A percentile compares a stretch with the other conserved stretches of the same genome.
Evolutionary conservation across 164 flowering plant genomes (phyloP).

Genomic region (Tinospora cordifolia): DNA sequence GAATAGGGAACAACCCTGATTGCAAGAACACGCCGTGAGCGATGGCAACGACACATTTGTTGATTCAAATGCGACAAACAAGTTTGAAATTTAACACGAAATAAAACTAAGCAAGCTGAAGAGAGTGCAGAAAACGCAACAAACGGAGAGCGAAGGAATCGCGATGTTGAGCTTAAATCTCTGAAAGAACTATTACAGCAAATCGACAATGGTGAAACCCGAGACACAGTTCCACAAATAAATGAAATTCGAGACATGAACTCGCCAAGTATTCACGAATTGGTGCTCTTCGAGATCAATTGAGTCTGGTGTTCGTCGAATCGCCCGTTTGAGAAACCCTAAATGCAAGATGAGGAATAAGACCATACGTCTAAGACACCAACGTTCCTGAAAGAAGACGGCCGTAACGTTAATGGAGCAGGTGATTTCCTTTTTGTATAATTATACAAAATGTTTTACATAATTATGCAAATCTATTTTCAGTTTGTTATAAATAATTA

Average conservation of each 20-base stretch:
- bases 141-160: background rate
- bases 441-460: too few species aligned
- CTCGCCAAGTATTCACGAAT: background rate
- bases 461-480: too few species aligned
- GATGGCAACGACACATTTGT: too few species aligned
- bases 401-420: too few species aligned
- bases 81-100: background rate
- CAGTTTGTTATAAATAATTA: too few species aligned
- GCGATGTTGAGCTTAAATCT: slow-evolving; percentile 2
- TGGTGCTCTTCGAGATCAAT: background rate
- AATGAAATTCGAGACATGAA: slow-evolving; percentile 12
- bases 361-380: too few species aligned
- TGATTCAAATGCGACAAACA: background rate
- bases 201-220: background rate
- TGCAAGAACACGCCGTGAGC: background rate
- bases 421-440: too few species aligned
- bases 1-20: background rate
- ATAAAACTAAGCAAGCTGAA: background rate
- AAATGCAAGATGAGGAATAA: too few species aligned
- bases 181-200: background rate
- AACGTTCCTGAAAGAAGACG: too few species aligned
- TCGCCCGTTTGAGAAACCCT: background rate
- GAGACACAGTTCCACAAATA: slow-evolving; percentile 6
- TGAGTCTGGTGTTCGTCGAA: background rate
- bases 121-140: background rate